phyloP scores from a whole-genome alignment of 352 stramenopile species.

The Globisporangium heterothallicum region DNA sequence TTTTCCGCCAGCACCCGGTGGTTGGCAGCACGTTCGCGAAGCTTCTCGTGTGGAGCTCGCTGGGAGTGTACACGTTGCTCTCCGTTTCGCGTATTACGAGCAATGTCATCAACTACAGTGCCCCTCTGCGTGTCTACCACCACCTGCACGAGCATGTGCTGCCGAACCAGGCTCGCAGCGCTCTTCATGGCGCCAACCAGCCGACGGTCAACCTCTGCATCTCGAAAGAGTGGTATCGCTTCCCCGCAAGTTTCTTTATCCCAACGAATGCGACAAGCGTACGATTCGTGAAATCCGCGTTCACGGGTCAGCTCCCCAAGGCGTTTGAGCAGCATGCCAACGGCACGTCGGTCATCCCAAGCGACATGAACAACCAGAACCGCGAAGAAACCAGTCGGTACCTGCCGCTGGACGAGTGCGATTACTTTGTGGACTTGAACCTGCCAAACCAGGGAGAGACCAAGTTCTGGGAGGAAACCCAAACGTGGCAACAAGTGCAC shows the following conservation, averaged over 20 bases:
- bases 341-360: slow-evolving; percentile 54
- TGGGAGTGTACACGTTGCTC: slow-evolving; percentile 49
- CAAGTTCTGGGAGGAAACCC: slow-evolving; percentile 53
- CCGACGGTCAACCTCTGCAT: slow-evolving; percentile 80
- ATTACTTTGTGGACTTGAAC: slow-evolving; percentile 88
- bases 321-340: slow-evolving; percentile 75
- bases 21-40: slow-evolving; percentile 21
- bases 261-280: slow-evolving; percentile 73
- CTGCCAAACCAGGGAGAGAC: slow-evolving; percentile 54
- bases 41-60: slow-evolving; percentile 30
- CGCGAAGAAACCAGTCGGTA: slow-evolving; percentile 88
- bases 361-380: slow-evolving; percentile 94
- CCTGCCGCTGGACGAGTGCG: slow-evolving; percentile 65
- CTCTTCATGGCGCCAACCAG: slow-evolving; percentile 13
- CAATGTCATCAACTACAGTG: slow-evolving; percentile 69
- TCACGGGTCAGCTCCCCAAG: slow-evolving; percentile 93
- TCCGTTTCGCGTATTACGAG: slow-evolving; percentile 56
- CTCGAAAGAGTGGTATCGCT: slow-evolving; percentile 98
- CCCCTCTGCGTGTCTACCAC: slow-evolving; percentile 63
- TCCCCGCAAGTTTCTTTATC: slow-evolving; percentile 95
- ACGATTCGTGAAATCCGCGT: slow-evolving; percentile 90
- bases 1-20: slow-evolving; percentile 19
- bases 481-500: slow-evolving; percentile 50
- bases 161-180: slow-evolving; percentile 25
- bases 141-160: slow-evolving; percentile 58